Conservation (phyloP, 108 stramenopile species). For the Pseudonitzschia delicatissima region DNA sequence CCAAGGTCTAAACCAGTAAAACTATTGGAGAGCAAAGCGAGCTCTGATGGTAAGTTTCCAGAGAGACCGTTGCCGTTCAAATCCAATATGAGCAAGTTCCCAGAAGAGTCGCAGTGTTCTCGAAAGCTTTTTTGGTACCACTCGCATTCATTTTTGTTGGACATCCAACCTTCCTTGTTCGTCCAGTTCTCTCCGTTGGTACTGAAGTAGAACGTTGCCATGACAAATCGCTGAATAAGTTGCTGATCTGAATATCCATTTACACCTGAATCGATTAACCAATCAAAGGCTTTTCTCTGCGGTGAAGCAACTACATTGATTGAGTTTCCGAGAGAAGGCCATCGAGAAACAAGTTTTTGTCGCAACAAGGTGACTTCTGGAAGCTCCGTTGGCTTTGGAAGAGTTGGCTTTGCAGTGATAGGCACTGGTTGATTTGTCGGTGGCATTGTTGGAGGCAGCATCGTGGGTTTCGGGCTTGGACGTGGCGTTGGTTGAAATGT, state of each 20-base stretch:
- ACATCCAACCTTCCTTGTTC: constrained; percentile 31
- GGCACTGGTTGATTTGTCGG: not conserved
- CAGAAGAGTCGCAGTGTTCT: constrained; percentile 18
- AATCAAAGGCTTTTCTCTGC: constrained; percentile 24
- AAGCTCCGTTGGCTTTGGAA: constrained; percentile 9
- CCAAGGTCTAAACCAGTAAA: constrained; percentile 7
- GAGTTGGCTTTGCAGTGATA: constrained; percentile 18
- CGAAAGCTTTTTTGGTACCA: constrained; percentile 36
- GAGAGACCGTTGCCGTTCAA: constrained; percentile 32
- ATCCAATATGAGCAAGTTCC: constrained; percentile 6
- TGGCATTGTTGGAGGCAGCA: not conserved
- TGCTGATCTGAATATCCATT: constrained; percentile 15
- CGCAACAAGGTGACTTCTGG: constrained; percentile 16
- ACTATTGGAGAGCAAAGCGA: constrained; percentile 23
- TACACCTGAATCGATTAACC: constrained; percentile 19
- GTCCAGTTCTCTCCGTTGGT: constrained; percentile 44
- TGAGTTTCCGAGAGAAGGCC: constrained; percentile 21
- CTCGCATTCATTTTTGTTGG: constrained; percentile 29
- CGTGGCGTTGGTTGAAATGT: constrained; percentile 1
- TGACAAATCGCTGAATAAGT: constrained; percentile 37
- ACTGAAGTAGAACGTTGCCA: constrained; percentile 38
- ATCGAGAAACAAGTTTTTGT: constrained; percentile 26
- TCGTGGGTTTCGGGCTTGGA: too few relatives aligned
- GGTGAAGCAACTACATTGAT: constrained; percentile 11
- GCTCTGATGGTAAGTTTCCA: constrained; percentile 33